Base-by-base conservation (phyloP, 805 yeast species). In the Metschnikowia borealis region DNA sequence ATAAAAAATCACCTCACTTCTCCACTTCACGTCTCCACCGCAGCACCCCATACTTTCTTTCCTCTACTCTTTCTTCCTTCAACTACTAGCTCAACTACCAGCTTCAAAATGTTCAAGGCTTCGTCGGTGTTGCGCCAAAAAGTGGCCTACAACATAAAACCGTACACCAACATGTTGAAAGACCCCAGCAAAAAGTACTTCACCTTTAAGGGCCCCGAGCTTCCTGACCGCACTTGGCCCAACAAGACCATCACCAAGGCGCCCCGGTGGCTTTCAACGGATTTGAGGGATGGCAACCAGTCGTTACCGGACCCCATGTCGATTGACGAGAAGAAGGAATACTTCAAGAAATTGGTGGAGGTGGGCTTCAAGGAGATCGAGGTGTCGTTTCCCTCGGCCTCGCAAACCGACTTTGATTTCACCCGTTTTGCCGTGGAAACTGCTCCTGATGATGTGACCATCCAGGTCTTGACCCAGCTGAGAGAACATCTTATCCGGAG, bases 241-340 rank as follows among this genome's bases (percentile, higher is more conserved):
- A 69, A 77, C 58, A 82, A 81, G 43, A 67, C 75, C 42, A 82
- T 85, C 59, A 77, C 79, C 44, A 83, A 82, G 64, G 85, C 90
- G 4, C 92, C 92, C 54, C 75, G 90, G 63, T 85, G 92, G 92
- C 74, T 85, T 48, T 81, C 89, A 7, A 85, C 92, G 0, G 92
- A 85, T 67, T 74, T 85, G 55, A 79, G 92, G 73, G 92, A 85
- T 62, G 92, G 92, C 55, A 85, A 85, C 69, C 92, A 85, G 65
- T 81, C 90, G 17, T 73, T 85, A 51, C 92, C 92, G 26, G 92
- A 85, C 69, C 92, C 92, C 29, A 85, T 85, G 92, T 76, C 85
- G 8, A 80, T 85, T 14, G 82, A 76, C 46, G 87, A 85, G 66
- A 85, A 85, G 69, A 84, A 84, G 62, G 84, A 81, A 61, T 85